These are phyloP conservation scores for Wallacemonas sp. DNA, from an alignment of 208 protist genomes.

Conservation along the genomic window DNA sequence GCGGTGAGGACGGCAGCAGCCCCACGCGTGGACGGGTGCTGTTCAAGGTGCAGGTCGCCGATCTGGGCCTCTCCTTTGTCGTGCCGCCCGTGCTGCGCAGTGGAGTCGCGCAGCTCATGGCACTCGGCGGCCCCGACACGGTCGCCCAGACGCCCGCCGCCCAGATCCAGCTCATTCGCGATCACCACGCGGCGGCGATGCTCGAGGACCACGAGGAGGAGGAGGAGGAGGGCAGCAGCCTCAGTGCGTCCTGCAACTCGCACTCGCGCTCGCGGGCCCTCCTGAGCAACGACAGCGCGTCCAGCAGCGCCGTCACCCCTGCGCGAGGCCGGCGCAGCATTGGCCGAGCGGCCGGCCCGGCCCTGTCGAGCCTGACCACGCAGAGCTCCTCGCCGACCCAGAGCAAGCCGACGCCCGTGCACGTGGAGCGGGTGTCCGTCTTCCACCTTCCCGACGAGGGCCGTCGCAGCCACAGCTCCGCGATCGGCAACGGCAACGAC, in stretches of 20 bases:
- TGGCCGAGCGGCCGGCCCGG: too few species aligned
- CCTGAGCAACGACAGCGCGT: too few species aligned
- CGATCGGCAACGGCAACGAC: conserved; percentile 21
- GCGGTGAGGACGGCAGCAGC: too few species aligned
- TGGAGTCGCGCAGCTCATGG: conserved; percentile 26
- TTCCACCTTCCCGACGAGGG: background rate
- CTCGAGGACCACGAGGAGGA: background rate
- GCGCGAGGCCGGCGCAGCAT: too few species aligned
- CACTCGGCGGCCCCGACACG: background rate
- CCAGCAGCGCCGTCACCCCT: too few species aligned
- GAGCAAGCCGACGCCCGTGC: background rate
- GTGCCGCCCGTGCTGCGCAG: conserved; percentile 37
- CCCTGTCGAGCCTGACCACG: background rate
- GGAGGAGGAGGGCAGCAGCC: background rate
- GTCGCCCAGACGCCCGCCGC: conserved; percentile 4
- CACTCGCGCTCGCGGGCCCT: too few species aligned
- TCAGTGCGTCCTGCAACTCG: background rate
- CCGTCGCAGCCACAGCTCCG: conserved; percentile 22
- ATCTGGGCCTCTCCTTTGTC: conserved; percentile 50
- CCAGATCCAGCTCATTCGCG: background rate
- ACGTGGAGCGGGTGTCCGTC: conserved; percentile 18
- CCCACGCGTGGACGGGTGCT: background rate
- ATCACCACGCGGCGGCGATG: background rate
- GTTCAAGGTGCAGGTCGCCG: conserved; percentile 46
- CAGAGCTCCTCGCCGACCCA: background rate